A percentile compares a stretch with the other conserved stretches of the same genome.
Conservation (phyloP, 176 grass and related monocot species). For the Ananas comosus region DNA sequence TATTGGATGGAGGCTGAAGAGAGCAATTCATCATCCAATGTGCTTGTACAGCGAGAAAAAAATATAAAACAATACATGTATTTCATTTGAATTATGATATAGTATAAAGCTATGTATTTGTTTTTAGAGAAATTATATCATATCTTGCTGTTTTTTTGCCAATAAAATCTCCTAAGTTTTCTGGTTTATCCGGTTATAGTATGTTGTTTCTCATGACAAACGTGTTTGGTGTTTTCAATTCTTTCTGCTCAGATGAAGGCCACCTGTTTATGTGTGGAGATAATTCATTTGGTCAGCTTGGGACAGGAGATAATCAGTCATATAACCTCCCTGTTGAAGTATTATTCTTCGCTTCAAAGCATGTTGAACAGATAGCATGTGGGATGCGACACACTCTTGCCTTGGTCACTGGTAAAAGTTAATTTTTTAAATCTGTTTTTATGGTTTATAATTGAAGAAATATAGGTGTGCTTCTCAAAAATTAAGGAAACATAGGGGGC, state of each 20-base stretch:
- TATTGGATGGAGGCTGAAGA: too few relatives aligned
- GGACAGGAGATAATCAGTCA: slow-evolving; percentile 61
- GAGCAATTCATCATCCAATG: too few relatives aligned
- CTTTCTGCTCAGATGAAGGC: slow-evolving; percentile 54
- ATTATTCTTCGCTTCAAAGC: slow-evolving; percentile 37
- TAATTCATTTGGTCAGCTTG: slow-evolving; percentile 95
- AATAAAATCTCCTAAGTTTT: not conserved
- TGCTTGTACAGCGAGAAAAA: too few relatives aligned
- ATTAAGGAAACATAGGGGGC: not conserved
- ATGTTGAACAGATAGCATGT: slow-evolving; percentile 73
- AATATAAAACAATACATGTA: too few relatives aligned
- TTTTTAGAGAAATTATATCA: not conserved
- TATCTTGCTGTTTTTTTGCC: not conserved
- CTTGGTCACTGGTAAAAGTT: slow-evolving; percentile 57
- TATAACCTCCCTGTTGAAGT: slow-evolving; percentile 56
- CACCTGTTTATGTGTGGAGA: slow-evolving; percentile 77
- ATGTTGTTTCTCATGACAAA: not conserved
- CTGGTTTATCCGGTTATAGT: not conserved
- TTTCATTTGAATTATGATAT: too few relatives aligned
- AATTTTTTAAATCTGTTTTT: not conserved
- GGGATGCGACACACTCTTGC: slow-evolving; percentile 93
- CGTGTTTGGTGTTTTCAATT: slow-evolving; percentile 42
- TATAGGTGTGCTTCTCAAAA: too few relatives aligned
- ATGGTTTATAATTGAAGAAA: too few relatives aligned
- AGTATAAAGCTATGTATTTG: not conserved